phyloP scores from a whole-genome alignment of 371 early-diverging fungal species.

The Zychaea mexicana region DNA sequence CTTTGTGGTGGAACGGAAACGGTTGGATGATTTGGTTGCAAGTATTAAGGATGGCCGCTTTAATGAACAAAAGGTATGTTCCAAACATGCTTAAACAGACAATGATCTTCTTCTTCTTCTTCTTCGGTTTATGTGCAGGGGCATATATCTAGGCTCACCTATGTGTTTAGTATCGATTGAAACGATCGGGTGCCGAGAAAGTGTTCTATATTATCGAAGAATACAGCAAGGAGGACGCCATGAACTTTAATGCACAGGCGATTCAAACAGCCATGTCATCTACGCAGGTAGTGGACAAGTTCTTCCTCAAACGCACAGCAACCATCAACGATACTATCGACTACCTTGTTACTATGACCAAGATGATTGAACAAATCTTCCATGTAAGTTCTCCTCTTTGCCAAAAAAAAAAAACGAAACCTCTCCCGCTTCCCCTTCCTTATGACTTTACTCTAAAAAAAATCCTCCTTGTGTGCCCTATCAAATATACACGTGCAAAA shows the following conservation, averaged over 20 bases:
- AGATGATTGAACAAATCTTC: constrained; percentile 48
- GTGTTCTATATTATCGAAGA: constrained; percentile 90
- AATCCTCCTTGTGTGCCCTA: neutral
- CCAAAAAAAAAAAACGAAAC: neutral
- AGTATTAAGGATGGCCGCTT: constrained; percentile 96
- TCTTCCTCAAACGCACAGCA: constrained; percentile 76
- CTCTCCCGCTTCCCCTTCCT: too few relatives aligned
- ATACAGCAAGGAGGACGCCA: constrained; percentile 49
- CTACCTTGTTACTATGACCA: constrained; percentile 68
- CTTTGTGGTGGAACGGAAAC: constrained; percentile 92
- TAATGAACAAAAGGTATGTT: constrained; percentile 88
- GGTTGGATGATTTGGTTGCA: constrained; percentile 87
- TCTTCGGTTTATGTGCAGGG: neutral
- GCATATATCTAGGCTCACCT: neutral
- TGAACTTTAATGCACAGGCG: constrained; percentile 56
- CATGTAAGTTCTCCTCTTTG: constrained; percentile 20
- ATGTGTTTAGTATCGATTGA: constrained; percentile 65
- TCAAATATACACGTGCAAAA: neutral
- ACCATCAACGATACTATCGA: constrained; percentile 76
- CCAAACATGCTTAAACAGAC: neutral
- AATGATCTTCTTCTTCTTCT: constrained; percentile 6
- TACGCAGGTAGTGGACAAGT: constrained; percentile 69
- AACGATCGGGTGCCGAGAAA: constrained; percentile 65
- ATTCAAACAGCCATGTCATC: constrained; percentile 71
- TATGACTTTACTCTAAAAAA: too few relatives aligned